Evolutionary conservation across 108 stramenopile genomes (phyloP).

Genomic region (Skeletonema menzelii): DNA sequence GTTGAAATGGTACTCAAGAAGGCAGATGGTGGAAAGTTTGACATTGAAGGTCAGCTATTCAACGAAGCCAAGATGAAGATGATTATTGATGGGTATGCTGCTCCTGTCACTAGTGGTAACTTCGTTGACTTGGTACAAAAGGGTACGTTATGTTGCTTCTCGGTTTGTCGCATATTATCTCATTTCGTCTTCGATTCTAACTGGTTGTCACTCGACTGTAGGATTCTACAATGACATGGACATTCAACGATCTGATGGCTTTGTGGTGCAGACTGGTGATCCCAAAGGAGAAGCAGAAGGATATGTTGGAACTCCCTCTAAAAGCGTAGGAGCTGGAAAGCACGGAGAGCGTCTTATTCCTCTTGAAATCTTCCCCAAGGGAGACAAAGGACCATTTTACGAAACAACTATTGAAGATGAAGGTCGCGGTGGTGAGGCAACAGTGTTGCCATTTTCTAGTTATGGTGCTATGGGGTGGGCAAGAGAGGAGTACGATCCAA

Average conservation of each 20-base stretch:
- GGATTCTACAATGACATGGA: constrained; percentile 92
- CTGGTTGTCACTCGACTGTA: not conserved
- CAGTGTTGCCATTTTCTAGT: constrained; percentile 87
- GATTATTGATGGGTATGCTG: constrained; percentile 94
- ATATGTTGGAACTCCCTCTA: constrained; percentile 82
- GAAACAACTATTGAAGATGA: constrained; percentile 95
- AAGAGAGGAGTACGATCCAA: constrained; percentile 92
- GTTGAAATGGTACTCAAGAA: constrained; percentile 93
- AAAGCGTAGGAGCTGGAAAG: constrained; percentile 73
- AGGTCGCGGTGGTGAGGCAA: constrained; percentile 92
- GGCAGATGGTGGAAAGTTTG: constrained; percentile 72
- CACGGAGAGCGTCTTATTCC: constrained; percentile 91
- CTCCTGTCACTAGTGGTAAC: constrained; percentile 93
- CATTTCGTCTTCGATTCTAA: not conserved
- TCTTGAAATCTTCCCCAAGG: constrained; percentile 86
- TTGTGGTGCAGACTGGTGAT: constrained; percentile 97
- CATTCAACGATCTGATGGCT: constrained; percentile 95
- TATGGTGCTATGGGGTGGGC: constrained; percentile 99
- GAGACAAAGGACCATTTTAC: constrained; percentile 92
- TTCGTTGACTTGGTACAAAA: constrained; percentile 94
- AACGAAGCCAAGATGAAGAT: constrained; percentile 87
- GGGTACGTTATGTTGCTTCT: constrained; percentile 40
- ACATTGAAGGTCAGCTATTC: constrained; percentile 81
- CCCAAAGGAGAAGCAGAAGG: constrained; percentile 92
- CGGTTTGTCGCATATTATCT: not conserved